A percentile compares a stretch with the other conserved stretches of the same genome.
phyloP scores from a whole-genome alignment of 1,284 basidiomycete genomes.

The Bjerkandera adusta region DNA sequence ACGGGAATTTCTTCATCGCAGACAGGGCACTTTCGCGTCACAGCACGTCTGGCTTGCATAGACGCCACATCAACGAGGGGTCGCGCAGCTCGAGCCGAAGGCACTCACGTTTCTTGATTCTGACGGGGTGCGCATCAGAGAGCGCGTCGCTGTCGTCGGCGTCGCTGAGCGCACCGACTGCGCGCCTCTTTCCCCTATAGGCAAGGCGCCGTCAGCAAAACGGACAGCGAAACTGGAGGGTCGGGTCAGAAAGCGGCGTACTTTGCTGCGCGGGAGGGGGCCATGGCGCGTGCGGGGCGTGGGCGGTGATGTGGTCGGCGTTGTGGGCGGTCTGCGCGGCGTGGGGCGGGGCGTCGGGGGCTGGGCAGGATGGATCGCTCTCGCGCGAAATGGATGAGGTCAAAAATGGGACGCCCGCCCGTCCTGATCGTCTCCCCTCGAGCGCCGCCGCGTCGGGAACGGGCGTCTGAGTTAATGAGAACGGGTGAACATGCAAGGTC shows the following conservation, averaged over 20 bases:
- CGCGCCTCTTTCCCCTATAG: constrained; percentile 15
- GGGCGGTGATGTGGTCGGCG: neutral
- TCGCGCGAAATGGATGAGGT: constrained; percentile 10
- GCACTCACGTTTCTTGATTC: constrained; percentile 29
- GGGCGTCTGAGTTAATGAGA: too few species aligned
- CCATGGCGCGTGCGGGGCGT: constrained; percentile 20
- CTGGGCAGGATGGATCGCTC: constrained; percentile 14
- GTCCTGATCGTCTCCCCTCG: neutral
- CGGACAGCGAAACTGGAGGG: constrained; percentile 8
- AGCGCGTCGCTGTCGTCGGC: constrained; percentile 8
- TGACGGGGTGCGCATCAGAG: constrained; percentile 9
- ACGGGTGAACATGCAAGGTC: too few species aligned
- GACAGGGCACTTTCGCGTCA: constrained; percentile 69
- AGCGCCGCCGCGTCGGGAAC: neutral
- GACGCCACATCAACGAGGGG: neutral
- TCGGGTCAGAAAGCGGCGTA: constrained; percentile 17
- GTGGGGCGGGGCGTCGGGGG: constrained; percentile 1
- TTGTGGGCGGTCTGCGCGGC: neutral
- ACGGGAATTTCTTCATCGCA: constrained; percentile 70
- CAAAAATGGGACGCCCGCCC: neutral
- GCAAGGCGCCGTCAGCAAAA: constrained; percentile 5
- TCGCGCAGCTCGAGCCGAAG: neutral
- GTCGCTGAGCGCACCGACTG: constrained; percentile 8
- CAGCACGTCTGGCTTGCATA: constrained; percentile 61
- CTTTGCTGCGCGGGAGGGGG: constrained; percentile 23